Base-by-base conservation (phyloP, 2,329 filamentous ascomycete genomes). In the Metarhizium humberi region DNA sequence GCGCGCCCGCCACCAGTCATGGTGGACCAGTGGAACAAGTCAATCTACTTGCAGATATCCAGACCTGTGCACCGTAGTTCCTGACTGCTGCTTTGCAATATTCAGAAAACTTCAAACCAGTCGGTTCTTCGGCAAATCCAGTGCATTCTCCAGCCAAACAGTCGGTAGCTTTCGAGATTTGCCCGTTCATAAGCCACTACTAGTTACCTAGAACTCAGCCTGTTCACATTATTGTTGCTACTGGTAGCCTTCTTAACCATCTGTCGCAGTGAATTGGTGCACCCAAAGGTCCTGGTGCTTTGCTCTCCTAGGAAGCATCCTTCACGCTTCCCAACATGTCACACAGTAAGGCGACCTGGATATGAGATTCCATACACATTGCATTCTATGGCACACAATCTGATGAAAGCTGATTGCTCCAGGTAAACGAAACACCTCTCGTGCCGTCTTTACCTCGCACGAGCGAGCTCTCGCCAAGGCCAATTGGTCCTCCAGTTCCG, bases 381-480 rank as follows among this genome's bases (percentile, higher is more conserved):
- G 8, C 29, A n/a, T 47, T 7, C 6, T 2, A 29, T 10, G 7
- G 13, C 10, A 29, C 32, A 14, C 7, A 46, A 38, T 32, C 34
- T 49, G 42, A 51, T 48, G 20, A 14, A 8, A 8, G 25, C 18
- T 48, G 14, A 13, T 49, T 18, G 14, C 13, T 13, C 58, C 56
- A 85, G 82, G 82, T 67, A 95, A 96, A 75, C 84, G 90, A 64
- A 96, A 96, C 74, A 95, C 91, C 48, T 92, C 90, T 48, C 85
- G 92, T 48, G 86, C 91, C 46, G 91, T 96, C 72, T 97, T 97
- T 77, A 97, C 94, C 38, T 86, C 90, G 29, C 85, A 96, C 73
- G 94, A 97, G 74, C 86, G 94, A 61, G 81, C 82, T 52, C 81
- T 92, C 51, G 87, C 95, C 57, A 90, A 91, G 65, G 81, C 82